A percentile compares a stretch with the other conserved stretches of the same genome.
Evolutionary conservation across 176 grass and related monocot species (phyloP).

Genomic region (Zoysia pacifica): DNA sequence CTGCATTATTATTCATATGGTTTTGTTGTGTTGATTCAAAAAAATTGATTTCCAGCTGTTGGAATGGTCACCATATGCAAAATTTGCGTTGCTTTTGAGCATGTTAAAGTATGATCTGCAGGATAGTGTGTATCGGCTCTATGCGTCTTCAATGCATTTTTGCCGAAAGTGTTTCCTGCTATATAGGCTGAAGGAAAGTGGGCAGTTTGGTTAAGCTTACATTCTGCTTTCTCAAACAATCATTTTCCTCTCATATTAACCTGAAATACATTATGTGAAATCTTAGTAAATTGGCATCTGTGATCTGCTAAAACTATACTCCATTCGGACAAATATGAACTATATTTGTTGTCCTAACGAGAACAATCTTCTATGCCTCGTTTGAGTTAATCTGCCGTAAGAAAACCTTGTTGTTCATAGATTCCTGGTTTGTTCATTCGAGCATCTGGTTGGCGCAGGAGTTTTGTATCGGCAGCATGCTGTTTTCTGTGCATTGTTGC

Average conservation of each 20-base stretch:
- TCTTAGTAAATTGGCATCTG: no score
- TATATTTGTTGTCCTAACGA: no score
- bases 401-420: neutral
- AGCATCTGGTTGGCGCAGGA: conserved; percentile 5
- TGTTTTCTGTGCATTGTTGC: conserved; percentile 31
- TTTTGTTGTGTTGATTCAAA: no score
- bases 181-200: conserved; percentile 46
- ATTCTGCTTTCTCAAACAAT: conserved; percentile 52
- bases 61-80: no score
- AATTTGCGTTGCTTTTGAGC: no score
- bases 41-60: no score
- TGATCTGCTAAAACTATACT: no score
- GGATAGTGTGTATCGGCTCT: neutral
- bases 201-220: conserved; percentile 62
- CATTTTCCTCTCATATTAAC: conserved; percentile 46
- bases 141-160: neutral
- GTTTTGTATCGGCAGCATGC: conserved; percentile 43
- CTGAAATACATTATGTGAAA: neutral
- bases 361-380: neutral
- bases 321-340: no score
- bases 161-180: neutral
- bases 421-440: neutral
- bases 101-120: neutral
- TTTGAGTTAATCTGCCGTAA: neutral
- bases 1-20: no score